Conservation (phyloP, 345 rosid genomes). For the Lepidium aucheri region DNA sequence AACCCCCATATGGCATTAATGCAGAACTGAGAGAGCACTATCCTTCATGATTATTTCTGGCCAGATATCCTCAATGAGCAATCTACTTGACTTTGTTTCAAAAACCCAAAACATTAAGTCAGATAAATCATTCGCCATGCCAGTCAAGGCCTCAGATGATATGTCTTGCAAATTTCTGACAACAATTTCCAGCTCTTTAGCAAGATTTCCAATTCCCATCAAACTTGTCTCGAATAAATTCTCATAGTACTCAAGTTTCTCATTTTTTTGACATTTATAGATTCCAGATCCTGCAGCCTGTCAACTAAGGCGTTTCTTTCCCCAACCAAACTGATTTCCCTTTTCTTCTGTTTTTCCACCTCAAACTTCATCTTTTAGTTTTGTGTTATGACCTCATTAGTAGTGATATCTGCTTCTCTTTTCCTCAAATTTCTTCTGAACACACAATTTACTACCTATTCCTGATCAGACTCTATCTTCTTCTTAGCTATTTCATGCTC, state of each 20-base stretch:
- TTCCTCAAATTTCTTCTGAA: conserved; percentile 78
- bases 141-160: conserved; percentile 35
- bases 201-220: conserved; percentile 43
- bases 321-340: conserved; percentile 31
- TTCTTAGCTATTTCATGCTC: conserved; percentile 71
- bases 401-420: conserved; percentile 76
- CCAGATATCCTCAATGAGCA: conserved; percentile 90
- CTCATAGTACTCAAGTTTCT: conserved; percentile 50
- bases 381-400: conserved; percentile 67
- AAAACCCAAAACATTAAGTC: conserved; percentile 41
- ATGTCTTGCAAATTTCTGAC: conserved; percentile 38
- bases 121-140: conserved; percentile 40
- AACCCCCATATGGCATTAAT: conserved; percentile 86
- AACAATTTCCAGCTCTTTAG: conserved; percentile 51
- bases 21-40: conserved; percentile 81
- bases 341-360: conserved; percentile 43
- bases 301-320: conserved; percentile 49
- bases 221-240: conserved; percentile 49
- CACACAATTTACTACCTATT: conserved; percentile 58
- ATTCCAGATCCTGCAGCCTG: conserved; percentile 53
- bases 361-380: conserved; percentile 71
- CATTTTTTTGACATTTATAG: conserved; percentile 37
- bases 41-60: conserved; percentile 82
- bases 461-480: conserved; percentile 52
- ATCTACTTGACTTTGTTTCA: conserved; percentile 47